Conservation (phyloP, 2,329 filamentous ascomycete species). For the Aspergillus terreus region DNA sequence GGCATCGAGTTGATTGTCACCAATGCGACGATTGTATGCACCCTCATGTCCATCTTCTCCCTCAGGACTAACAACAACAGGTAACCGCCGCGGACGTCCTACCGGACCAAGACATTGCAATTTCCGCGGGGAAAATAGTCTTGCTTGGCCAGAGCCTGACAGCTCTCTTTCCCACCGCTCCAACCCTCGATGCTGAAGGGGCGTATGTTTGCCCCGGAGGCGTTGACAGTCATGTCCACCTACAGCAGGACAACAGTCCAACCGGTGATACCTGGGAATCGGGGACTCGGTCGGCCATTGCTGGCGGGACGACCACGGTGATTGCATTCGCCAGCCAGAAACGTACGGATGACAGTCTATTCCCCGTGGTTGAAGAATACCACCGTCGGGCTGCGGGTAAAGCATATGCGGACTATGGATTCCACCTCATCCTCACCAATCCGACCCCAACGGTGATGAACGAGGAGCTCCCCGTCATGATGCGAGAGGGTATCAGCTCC, state of each 20-base stretch:
- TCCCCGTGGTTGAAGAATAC: constrained; percentile 47
- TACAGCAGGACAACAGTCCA: constrained; percentile 38
- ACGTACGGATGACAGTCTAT: constrained; percentile 44
- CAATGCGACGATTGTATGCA: constrained; percentile 40
- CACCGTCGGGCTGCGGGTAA: constrained; percentile 43
- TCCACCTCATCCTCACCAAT: constrained; percentile 43
- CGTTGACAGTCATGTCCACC: constrained; percentile 49
- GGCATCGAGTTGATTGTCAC: constrained; percentile 39
- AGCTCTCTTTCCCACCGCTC: constrained; percentile 12
- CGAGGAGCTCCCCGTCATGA: constrained; percentile 37
- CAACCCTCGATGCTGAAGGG: constrained; percentile 2
- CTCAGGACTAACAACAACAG: constrained; percentile 19
- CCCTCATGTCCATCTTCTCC: background rate
- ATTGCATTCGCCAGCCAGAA: constrained; percentile 56
- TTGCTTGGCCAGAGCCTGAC: constrained; percentile 41
- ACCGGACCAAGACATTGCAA: constrained; percentile 45
- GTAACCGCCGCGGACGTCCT: constrained; percentile 48
- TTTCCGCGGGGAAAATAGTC: constrained; percentile 45
- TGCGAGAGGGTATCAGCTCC: constrained; percentile 41
- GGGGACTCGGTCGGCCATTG: constrained; percentile 54
- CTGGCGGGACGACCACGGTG: constrained; percentile 49
- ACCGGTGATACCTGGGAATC: constrained; percentile 46
- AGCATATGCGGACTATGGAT: constrained; percentile 55
- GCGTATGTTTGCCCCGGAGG: constrained; percentile 20
- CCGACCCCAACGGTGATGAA: constrained; percentile 29